Evolutionary conservation across 768 basidiomycete species (phyloP), one percentile per base, ranked within the genome.

Genomic region (Boletus barrowsii): DNA sequence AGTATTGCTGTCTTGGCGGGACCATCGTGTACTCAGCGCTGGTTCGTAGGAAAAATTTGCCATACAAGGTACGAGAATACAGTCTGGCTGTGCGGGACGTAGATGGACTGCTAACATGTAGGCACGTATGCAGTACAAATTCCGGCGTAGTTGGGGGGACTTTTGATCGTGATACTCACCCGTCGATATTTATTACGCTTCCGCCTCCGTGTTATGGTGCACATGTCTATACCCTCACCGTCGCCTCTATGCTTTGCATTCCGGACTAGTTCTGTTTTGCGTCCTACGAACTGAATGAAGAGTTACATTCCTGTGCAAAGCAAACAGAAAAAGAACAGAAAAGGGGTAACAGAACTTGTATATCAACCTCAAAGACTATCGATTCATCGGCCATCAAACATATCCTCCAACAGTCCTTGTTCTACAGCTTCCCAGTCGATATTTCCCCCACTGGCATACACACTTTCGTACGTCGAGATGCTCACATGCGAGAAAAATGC

Each of bases 391-490:
- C 84, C 83, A 57, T 98, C 94, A 66, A 98, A 99, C 78, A 98
- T 86, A 69, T 98, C 96, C 45, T 83, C 80, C 71, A 89, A 73
- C 43, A 99, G 69, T 6, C 86, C 83, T 43, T 76, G 77, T 71
- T 98, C 96, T 20, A 99, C 87, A 3, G 84, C 85, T 32, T 84
- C 86, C 93, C 92, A 96, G 66, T 98, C 95, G 18, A 98, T 76
- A 52, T 80, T 84, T 0, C 88, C 87, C 14, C 82, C 83, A 59
- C 87, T 87, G 8, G 83, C 82, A 69, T 98, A 99, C 44, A 96
- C 80, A 54, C 88, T 88, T 73, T 98, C 93, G 67, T 93, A 98
- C 10, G 89, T 87, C 5, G 86, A 77, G 47, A 96, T 84, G 70
- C 93, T 96, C 47, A 94, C 86, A 53, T 86, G 81, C 1, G 92